Evolutionary conservation across 2,329 filamentous ascomycete genomes (phyloP), one percentile per base, ranked within the genome.

Genomic region (Penicillium aurantiogriseum): DNA sequence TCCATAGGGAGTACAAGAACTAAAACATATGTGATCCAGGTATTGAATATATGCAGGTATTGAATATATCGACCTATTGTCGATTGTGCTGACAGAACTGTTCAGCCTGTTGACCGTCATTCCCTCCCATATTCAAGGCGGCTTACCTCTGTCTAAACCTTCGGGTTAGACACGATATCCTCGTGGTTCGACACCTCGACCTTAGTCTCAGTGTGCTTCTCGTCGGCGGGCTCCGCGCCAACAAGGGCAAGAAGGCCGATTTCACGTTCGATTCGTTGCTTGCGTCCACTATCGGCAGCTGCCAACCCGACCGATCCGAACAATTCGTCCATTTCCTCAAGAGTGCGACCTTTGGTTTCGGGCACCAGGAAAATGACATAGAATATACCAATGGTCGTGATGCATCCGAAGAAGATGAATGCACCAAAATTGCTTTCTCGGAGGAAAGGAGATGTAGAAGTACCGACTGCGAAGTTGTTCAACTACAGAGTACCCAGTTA

Each of bases 371-470:
- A 68, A 19, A 54, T 61, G 1, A 71, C 68, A 40, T 67, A 72
- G 2, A 71, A 1, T 1, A 69, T 64, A 19, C 56, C 70, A n/a
- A 72, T 50, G 2, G 59, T 59, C 13, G 68, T 70, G 40, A 71
- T 45, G n/a, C 59, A 62, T n/a, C 87, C 88, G 54, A 91, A 91
- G 23, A 91, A 76, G 56, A 91, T 84, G 60, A 89, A 91, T 0
- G 88, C 89, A 17, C 88, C 88, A 58, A 88, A 90, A 0, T 80
- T 83, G 45, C 89, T 88, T 5, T 75, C 69, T 2, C 78, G 75
- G 1, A 91, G 76, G 80, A 91, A 86, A 45, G 87, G 83, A 0
- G 88, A 88, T 0, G 88, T 90, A 11, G 89, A 83, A 66, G 89
- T 86, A 0, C 86, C 87, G 25, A 90, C 85, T 52, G 88, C 80